phyloP scores from a whole-genome alignment of 495 filamentous ascomycete species.

The Cairneyella variabilis region DNA sequence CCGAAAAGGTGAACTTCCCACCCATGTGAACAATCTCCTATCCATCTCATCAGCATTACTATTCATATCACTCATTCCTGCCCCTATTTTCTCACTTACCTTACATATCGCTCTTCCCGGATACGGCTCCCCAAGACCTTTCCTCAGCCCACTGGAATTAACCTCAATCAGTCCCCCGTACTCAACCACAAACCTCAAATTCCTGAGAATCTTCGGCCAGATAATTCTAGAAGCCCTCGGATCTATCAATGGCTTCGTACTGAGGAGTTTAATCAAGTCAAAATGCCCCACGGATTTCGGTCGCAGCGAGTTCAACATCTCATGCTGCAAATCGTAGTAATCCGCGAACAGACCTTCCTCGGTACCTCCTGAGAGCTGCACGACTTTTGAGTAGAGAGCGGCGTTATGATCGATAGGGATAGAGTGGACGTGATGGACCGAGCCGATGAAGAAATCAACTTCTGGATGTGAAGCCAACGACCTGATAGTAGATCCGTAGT shows the following conservation, averaged over 20 bases:
- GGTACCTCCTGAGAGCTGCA: slow-evolving; percentile 47
- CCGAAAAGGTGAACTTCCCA: slow-evolving; percentile 77
- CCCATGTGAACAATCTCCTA: slow-evolving; percentile 56
- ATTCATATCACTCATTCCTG: too few relatives aligned
- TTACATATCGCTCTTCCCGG: slow-evolving; percentile 72
- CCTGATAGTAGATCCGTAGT: slow-evolving; percentile 52
- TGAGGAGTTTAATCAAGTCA: slow-evolving; percentile 80
- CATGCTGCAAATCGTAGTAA: slow-evolving; percentile 81
- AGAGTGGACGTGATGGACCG: slow-evolving; percentile 77
- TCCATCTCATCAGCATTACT: too few relatives aligned
- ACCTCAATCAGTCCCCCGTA: slow-evolving; percentile 83
- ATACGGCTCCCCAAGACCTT: slow-evolving; percentile 87
- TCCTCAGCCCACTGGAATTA: slow-evolving; percentile 79
- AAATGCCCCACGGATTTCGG: slow-evolving; percentile 93
- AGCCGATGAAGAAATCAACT: slow-evolving; percentile 86
- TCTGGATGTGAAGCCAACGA: slow-evolving; percentile 51
- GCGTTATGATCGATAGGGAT: slow-evolving; percentile 84
- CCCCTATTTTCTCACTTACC: too few relatives aligned
- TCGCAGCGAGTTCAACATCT: slow-evolving; percentile 65
- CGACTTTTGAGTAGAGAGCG: slow-evolving; percentile 56
- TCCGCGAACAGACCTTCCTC: slow-evolving; percentile 67
- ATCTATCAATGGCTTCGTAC: slow-evolving; percentile 58
- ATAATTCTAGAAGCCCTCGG: slow-evolving; percentile 49
- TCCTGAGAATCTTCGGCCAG: slow-evolving; percentile 67
- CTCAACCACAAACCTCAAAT: slow-evolving; percentile 60